Evolutionary conservation across 2,329 filamentous ascomycete genomes (phyloP), one percentile per base, ranked within the genome.

Genomic region (Apiospora malaysiana): DNA sequence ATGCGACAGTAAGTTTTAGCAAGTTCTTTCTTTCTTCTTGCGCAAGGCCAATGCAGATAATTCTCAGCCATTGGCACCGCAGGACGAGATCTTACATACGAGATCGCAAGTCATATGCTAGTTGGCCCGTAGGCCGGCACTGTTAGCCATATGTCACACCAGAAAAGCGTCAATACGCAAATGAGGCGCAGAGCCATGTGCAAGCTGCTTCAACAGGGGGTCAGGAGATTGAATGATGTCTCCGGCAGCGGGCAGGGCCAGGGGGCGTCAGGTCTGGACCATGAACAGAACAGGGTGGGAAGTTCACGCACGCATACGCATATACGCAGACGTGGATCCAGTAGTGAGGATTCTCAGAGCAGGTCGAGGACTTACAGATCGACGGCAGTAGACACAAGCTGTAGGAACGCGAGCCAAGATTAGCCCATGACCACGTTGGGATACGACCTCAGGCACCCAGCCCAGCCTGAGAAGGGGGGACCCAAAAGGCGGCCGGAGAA

Each of bases 21-120:
- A 74, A 80, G 76, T 79, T 45, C 25, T 75, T 63, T 40, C 8
- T 14, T 63, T 63, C 10, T 76, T 74, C 76, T 76, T 75, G 75
- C 74, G 77, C 75, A 76, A 21, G 69, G 51, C 70, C 65, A 71
- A 72, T 71, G 75, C 74, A 71, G 69, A 72, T 71, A 71, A 63
- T 69, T 75, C 71, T 75, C 75, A 75, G 77, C 75, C 73, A 78
- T 76, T 74, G 74, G 75, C 74, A 77, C 74, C 76, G 74, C 71
- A 78, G 76, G 74, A 76, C 79, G 70, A 76, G 76, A 77, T 79
- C 75, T 78, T 77, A 90, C 91, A 87, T 92, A 94, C 93, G 85
- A 93, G 91, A 88, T 95, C 93, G 87, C 93, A 95, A 81, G 93
- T 95, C 93, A 95, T 95, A 89, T 95, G 93, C 92, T 94, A 84